A percentile compares a stretch with the other conserved stretches of the same genome.
Conservation (phyloP, 768 basidiomycete genomes). For the Lactarius deliciosus region DNA sequence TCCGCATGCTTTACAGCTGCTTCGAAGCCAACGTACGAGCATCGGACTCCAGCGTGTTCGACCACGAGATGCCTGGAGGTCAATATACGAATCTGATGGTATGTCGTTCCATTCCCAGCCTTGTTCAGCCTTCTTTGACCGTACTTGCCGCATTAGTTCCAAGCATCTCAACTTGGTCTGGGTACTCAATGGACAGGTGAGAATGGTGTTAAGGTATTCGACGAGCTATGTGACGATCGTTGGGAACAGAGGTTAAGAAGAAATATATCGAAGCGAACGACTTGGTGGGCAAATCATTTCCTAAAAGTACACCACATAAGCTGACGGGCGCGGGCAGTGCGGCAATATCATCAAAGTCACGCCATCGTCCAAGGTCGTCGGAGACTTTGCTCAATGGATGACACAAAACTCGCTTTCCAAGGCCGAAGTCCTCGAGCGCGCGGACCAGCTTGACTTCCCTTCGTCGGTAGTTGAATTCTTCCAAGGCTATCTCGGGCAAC, state of each 20-base stretch:
- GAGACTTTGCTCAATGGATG: conserved; percentile 99
- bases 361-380: conserved; percentile 97
- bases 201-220: conserved; percentile 22
- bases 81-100: conserved; percentile 95
- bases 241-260: conserved; percentile 80
- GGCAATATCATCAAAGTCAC: conserved; percentile 99
- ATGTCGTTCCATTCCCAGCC: conserved; percentile 31
- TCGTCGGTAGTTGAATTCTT: conserved; percentile 97
- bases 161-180: conserved; percentile 94
- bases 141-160: conserved; percentile 63
- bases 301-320: conserved; percentile 17
- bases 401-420: conserved; percentile 90
- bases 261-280: conserved; percentile 98
- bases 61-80: conserved; percentile 99
- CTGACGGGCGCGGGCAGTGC: conserved; percentile 50
- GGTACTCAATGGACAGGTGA: conserved; percentile 93
- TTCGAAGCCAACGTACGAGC: conserved; percentile 98
- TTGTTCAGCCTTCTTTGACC: conserved; percentile 31
- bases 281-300: conserved; percentile 53
- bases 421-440: conserved; percentile 80
- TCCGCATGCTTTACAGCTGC: conserved; percentile 90
- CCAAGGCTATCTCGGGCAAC: conserved; percentile 98
- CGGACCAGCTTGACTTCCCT: conserved; percentile 94
- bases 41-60: conserved; percentile 97
- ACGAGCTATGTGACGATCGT: background rate